phyloP scores from a whole-genome alignment of 352 stramenopile species.

The Plasmopara halstedii region DNA sequence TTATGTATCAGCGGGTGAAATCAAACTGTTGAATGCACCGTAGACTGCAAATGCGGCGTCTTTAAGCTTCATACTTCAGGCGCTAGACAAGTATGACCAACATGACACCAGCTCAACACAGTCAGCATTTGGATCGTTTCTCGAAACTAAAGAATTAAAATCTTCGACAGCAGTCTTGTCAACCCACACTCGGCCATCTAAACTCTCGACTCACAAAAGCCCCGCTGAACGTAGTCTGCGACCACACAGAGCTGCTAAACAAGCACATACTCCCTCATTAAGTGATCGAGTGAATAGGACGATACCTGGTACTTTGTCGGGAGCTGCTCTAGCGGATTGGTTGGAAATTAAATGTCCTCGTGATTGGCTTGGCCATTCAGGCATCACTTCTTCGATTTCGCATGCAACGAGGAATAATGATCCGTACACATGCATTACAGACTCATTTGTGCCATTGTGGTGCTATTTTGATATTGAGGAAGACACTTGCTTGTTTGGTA shows the following conservation, averaged over 20 bases:
- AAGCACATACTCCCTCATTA: background rate
- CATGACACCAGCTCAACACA: conserved; percentile 18
- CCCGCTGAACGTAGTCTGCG: conserved; percentile 4
- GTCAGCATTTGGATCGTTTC: conserved; percentile 20
- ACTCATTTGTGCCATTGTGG: conserved; percentile 62
- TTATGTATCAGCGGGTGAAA: background rate
- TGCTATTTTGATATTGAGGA: conserved; percentile 61
- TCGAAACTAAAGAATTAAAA: conserved; percentile 13
- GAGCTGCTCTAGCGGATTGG: conserved; percentile 33
- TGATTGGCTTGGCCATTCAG: conserved; percentile 39
- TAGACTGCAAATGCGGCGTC: conserved; percentile 29
- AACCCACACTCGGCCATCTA: conserved; percentile 8
- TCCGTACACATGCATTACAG: conserved; percentile 21
- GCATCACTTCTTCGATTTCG: conserved; percentile 17
- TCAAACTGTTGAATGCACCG: background rate
- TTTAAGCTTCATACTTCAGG: conserved; percentile 47
- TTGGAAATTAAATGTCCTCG: conserved; percentile 35
- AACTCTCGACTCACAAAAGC: conserved; percentile 11
- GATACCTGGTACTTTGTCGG: conserved; percentile 10
- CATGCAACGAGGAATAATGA: conserved; percentile 3
- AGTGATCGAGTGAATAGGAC: conserved; percentile 8
- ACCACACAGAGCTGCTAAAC: conserved; percentile 6
- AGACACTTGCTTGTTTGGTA: background rate
- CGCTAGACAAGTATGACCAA: conserved; percentile 55
- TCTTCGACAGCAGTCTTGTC: conserved; percentile 7